Base-by-base conservation (phyloP, 805 yeast species). In the Cyberlindnera bimundalis region DNA sequence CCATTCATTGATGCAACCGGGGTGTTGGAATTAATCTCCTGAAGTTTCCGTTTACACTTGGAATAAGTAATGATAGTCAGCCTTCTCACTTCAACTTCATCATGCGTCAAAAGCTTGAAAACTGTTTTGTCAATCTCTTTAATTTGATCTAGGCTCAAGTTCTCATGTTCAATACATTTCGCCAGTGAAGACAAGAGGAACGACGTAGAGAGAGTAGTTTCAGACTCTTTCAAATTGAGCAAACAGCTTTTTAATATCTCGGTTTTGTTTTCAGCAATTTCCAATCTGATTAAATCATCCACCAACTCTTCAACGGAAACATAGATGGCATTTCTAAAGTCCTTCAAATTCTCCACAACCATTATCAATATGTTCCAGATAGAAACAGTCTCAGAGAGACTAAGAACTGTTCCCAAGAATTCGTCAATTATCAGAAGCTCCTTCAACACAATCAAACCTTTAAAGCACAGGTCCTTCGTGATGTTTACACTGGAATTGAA, bases 41-140 rank as follows among this genome's bases (percentile, higher is more conserved):
- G 51, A 6, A 55, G 37, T 19, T 42, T 53, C 16, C 42, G 36
- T 31, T 55, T 57, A 45, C 54, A 52, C 40, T 53, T 54, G 10
- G 61, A 54, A 21, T 54, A 57, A 0, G 45, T 33, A 4, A 54
- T 53, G 11, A 54, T 53, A 3, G 59, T 53, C 20, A 57, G 32
- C 30, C 59, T 46, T 49, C 60, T 54, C 7, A 57, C 40, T 21
- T 55, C 61, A 17, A 54, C 58, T 25, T 53, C 54, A n/a, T 51
- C 48, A 29, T 45, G 42, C 0, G 46, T 32, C 19, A 57, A 30
- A 31, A 43, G 43, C 14, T 35, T 33, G 37, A 45, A 53, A 4
- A 52, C 45, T 3, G 45, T 37, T 0, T 37, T 37, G 36, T 55
- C 60, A 17, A 57, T 50, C 15, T 50, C 52, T 28, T 42, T 46